Percentiles rank a stretch among this genome's conserved stretches.
Conservation (phyloP, 257 asterid genomes). For the Galeopsis tetrahit region DNA sequence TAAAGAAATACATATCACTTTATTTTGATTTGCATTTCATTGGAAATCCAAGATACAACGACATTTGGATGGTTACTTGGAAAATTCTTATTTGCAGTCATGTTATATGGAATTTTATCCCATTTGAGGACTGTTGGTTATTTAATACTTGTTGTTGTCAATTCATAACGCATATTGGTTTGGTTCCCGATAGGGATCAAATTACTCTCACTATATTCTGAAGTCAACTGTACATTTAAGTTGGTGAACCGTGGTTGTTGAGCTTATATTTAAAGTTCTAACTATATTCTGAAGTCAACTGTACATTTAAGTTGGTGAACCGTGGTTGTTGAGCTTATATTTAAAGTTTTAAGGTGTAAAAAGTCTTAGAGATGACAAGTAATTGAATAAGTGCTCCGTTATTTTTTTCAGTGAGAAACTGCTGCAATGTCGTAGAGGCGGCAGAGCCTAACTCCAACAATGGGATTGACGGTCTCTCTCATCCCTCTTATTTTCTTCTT, state of each 20-base stretch:
- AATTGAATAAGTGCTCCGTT: constrained; percentile 6
- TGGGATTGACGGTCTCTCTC: too few species aligned
- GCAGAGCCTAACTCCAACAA: too few species aligned
- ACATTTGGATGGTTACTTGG: constrained; percentile 87
- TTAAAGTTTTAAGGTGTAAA: constrained; percentile 13
- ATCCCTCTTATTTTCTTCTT: too few species aligned
- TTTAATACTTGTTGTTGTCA: not conserved
- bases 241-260: not conserved
- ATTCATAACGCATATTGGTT: not conserved
- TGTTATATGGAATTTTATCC: constrained; percentile 15
- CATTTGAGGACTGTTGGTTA: constrained; percentile 15
- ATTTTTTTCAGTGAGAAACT: too few species aligned
- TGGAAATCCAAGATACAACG: constrained; percentile 72
- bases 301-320: constrained; percentile 10
- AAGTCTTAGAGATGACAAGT: not conserved
- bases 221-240: not conserved
- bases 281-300: not conserved
- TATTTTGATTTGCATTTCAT: constrained; percentile 24
- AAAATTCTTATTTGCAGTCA: constrained; percentile 32
- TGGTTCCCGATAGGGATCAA: constrained; percentile 16
- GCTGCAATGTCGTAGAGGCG: too few species aligned
- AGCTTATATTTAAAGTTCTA: constrained; percentile 14
- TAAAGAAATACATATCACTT: constrained; percentile 25
- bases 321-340: not conserved
- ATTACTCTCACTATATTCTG: not conserved